Evolutionary conservation across 176 grass and related monocot species (phyloP).

Genomic region (Pontederia paniculata): DNA sequence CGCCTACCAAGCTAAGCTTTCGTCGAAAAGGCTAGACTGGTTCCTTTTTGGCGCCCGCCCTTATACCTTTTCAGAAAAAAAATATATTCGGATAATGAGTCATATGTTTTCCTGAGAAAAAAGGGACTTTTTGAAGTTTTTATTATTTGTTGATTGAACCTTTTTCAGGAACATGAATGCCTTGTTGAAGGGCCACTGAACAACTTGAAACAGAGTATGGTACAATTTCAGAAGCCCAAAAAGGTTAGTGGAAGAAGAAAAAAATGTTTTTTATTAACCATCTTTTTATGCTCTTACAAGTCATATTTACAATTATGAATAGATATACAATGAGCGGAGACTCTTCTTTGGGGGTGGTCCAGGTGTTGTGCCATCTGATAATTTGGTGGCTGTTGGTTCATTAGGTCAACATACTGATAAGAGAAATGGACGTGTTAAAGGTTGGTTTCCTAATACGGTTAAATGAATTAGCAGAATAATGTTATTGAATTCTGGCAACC

Average conservation of each 20-base stretch:
- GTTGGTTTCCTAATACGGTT: slow-evolving; percentile 17
- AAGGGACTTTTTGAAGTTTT: too few relatives aligned
- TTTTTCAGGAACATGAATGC: slow-evolving; percentile 87
- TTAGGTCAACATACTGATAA: slow-evolving; percentile 48
- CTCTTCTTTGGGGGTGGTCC: slow-evolving; percentile 78
- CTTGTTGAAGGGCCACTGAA: slow-evolving; percentile 96
- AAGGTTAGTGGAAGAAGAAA: slow-evolving; percentile 37
- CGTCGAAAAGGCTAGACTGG: not conserved
- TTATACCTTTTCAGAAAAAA: too few relatives aligned
- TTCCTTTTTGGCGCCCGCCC: too few relatives aligned
- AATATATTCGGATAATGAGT: too few relatives aligned
- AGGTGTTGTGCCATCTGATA: slow-evolving; percentile 55
- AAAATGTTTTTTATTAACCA: too few relatives aligned
- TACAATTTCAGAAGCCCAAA: slow-evolving; percentile 99
- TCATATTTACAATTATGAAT: slow-evolving; percentile 15
- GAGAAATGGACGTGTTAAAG: slow-evolving; percentile 70
- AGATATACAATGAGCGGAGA: slow-evolving; percentile 93
- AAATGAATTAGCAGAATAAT: not conserved
- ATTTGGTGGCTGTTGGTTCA: slow-evolving; percentile 35
- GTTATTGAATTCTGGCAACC: too few relatives aligned
- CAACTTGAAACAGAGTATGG: slow-evolving; percentile 99
- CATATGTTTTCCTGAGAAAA: too few relatives aligned
- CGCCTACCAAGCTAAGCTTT: not conserved
- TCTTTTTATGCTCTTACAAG: slow-evolving; percentile 4
- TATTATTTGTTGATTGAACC: slow-evolving; percentile 2